phyloP scores from a whole-genome alignment of 2,329 filamentous ascomycete species.

The Pseudocercospora macadamiae region DNA sequence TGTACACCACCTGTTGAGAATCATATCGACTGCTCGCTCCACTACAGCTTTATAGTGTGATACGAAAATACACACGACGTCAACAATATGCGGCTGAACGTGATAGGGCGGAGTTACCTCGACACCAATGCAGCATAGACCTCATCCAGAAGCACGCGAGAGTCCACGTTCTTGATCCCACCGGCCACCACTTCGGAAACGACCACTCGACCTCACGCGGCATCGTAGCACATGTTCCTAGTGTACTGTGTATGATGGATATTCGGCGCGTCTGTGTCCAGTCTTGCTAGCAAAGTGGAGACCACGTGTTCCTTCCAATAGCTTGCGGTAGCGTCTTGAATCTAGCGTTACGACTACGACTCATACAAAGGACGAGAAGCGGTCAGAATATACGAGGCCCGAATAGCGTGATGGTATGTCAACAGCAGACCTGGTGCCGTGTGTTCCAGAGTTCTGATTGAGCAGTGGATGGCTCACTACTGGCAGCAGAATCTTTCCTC shows the following conservation, averaged over 20 bases:
- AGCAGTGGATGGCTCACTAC: too few species aligned
- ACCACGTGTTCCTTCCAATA: neutral
- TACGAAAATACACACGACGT: too few species aligned
- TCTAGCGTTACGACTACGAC: neutral
- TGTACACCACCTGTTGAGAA: neutral
- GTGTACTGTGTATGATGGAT: neutral
- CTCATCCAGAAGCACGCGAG: too few species aligned
- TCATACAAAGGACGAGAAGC: neutral
- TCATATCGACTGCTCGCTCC: conserved; percentile 9
- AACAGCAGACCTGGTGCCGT: too few species aligned
- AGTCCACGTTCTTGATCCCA: too few species aligned
- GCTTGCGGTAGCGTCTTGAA: neutral
- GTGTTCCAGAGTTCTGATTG: too few species aligned
- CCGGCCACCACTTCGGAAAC: too few species aligned
- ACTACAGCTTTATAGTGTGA: conserved; percentile 2
- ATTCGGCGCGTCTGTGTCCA: neutral
- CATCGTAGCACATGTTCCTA: too few species aligned
- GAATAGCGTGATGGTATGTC: too few species aligned
- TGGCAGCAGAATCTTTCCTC: too few species aligned
- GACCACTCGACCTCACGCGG: neutral
- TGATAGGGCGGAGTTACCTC: neutral
- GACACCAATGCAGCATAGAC: too few species aligned
- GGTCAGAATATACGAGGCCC: too few species aligned
- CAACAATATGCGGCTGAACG: conserved; percentile 11
- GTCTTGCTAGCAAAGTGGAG: neutral